phyloP scores from a whole-genome alignment of 305 asterid species.

The Plantago coronopus region DNA sequence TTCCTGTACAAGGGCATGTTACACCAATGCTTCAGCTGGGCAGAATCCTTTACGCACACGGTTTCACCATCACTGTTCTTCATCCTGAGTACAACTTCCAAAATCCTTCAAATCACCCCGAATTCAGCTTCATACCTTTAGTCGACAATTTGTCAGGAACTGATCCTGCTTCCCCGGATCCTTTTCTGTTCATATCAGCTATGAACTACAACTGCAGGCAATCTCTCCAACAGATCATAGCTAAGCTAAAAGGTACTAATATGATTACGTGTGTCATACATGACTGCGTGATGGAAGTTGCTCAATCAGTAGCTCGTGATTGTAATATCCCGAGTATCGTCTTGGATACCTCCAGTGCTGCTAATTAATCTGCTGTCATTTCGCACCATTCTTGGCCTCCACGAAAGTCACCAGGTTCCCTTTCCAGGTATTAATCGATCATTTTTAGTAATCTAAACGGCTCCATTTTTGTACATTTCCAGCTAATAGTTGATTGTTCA shows the following conservation, averaged over 20 bases:
- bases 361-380: conserved; percentile 17
- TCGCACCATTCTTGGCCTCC: conserved; percentile 17
- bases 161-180: neutral
- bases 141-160: conserved; percentile 20
- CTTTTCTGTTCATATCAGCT: neutral
- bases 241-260: neutral
- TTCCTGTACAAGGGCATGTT: too few species aligned
- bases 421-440: conserved; percentile 24
- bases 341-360: conserved; percentile 27
- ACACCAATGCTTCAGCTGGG: conserved; percentile 43
- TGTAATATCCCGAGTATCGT: conserved; percentile 31
- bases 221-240: conserved; percentile 23
- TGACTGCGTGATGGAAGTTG: conserved; percentile 39
- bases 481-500: neutral
- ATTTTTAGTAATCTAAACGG: neutral
- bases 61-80: conserved; percentile 42
- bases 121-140: conserved; percentile 29
- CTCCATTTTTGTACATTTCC: neutral
- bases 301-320: conserved; percentile 22
- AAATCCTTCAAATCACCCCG: conserved; percentile 27
- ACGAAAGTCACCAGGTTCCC: conserved; percentile 17
- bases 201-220: conserved; percentile 27
- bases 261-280: conserved; percentile 33
- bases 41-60: conserved; percentile 33
- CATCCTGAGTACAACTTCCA: conserved; percentile 46